phyloP scores from a whole-genome alignment of 202 grass and related monocot genomes.

The Carex sylvatica region DNA sequence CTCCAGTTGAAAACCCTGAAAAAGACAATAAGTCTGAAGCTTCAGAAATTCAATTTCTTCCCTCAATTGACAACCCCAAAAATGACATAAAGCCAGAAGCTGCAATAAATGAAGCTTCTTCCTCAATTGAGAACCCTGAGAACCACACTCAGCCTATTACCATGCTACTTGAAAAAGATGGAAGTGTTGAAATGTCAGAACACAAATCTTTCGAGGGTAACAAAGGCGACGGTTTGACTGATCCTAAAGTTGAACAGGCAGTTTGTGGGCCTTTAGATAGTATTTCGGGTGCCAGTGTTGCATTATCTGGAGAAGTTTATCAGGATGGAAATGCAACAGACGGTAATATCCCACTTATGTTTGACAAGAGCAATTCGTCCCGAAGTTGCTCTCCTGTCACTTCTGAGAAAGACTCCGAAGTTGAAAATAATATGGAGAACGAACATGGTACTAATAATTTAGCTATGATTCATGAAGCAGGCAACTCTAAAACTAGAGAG shows the following conservation, averaged over 20 bases:
- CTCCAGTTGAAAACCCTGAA: neutral
- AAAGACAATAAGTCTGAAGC: neutral
- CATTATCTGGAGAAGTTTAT: neutral
- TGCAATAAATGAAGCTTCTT: neutral
- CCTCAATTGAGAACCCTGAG: neutral
- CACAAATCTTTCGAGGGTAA: neutral
- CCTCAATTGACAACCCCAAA: neutral
- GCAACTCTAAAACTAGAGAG: neutral
- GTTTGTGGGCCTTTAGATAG: constrained; percentile 10
- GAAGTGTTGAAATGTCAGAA: constrained; percentile 19
- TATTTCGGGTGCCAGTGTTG: neutral
- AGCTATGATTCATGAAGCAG: neutral
- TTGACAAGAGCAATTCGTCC: constrained; percentile 1
- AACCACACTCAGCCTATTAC: neutral
- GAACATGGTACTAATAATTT: neutral
- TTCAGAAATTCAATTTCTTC: constrained; percentile 12
- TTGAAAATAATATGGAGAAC: constrained; percentile 8
- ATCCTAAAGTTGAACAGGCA: neutral
- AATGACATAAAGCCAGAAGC: constrained; percentile 7
- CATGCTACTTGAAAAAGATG: constrained; percentile 8
- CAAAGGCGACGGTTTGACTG: neutral
- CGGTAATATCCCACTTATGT: neutral
- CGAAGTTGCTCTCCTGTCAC: constrained; percentile 13
- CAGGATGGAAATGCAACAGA: constrained; percentile 10
- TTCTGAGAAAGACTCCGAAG: constrained; percentile 8